phyloP scores from a whole-genome alignment of 768 basidiomycete genomes.

The Boletus reticulatus region DNA sequence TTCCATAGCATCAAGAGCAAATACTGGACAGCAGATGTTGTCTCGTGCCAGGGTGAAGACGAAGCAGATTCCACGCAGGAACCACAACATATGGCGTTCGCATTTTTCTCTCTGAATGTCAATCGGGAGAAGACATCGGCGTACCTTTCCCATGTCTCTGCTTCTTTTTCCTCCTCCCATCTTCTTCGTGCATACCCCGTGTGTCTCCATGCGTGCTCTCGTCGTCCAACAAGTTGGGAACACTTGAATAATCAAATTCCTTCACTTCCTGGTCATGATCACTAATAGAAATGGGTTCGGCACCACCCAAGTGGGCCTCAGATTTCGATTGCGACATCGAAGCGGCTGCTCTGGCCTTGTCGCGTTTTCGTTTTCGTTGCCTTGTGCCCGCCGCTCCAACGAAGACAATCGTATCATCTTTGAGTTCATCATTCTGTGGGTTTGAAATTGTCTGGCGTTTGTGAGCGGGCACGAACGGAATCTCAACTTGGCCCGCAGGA shows the following conservation, averaged over 20 bases:
- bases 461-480: conserved; percentile 73
- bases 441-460: conserved; percentile 41
- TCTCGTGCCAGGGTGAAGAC: conserved; percentile 1
- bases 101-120: not conserved
- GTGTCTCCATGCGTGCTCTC: conserved; percentile 33
- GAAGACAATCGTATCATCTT: conserved; percentile 67
- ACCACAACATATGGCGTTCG: not conserved
- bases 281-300: conserved; percentile 1
- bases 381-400: conserved; percentile 65
- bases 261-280: conserved; percentile 31
- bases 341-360: conserved; percentile 9
- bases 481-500: conserved; percentile 55
- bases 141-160: conserved; percentile 45
- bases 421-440: conserved; percentile 16
- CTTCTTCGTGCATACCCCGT: conserved; percentile 24
- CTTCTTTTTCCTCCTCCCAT: conserved; percentile 48
- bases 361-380: conserved; percentile 56
- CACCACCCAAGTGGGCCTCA: not conserved
- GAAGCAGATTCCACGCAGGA: conserved; percentile 6
- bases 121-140: conserved; percentile 2
- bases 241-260: conserved; percentile 66
- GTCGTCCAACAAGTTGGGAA: conserved; percentile 72
- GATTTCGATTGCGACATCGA: not conserved
- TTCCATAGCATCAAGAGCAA: not conserved
- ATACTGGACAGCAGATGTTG: not conserved